Conservation (phyloP, 192 early-diverging fungal genomes). For the Coemansia sp. region DNA sequence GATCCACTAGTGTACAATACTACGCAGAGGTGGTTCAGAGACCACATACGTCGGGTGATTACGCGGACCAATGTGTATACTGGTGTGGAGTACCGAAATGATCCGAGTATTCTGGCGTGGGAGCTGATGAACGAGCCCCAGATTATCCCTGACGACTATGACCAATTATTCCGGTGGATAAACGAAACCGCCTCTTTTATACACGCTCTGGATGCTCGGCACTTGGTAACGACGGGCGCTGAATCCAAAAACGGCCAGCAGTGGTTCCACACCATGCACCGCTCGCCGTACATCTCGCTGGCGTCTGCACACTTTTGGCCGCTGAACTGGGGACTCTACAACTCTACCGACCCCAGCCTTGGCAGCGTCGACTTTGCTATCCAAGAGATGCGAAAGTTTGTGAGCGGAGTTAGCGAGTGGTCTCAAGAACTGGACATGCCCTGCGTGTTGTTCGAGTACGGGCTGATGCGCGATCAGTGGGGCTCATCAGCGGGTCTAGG, state of each 20-base stretch:
- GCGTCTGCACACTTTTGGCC: slow-evolving; percentile 61
- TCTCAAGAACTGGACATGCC: slow-evolving; percentile 58
- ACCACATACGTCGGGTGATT: slow-evolving; percentile 57
- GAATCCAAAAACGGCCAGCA: slow-evolving; percentile 64
- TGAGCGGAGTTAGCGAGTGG: slow-evolving; percentile 58
- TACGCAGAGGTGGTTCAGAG: slow-evolving; percentile 51
- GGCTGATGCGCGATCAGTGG: slow-evolving; percentile 59
- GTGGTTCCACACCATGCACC: slow-evolving; percentile 62
- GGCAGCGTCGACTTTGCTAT: slow-evolving; percentile 47
- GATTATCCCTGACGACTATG: slow-evolving; percentile 19
- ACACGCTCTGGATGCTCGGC: slow-evolving; percentile 56
- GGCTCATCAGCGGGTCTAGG: slow-evolving; percentile 21
- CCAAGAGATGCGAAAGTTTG: slow-evolving; percentile 44
- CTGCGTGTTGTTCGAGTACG: slow-evolving; percentile 63
- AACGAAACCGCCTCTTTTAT: slow-evolving; percentile 57
- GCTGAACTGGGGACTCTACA: slow-evolving; percentile 65
- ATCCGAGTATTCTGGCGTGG: slow-evolving; percentile 70
- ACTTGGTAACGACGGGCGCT: slow-evolving; percentile 66
- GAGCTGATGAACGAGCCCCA: slow-evolving; percentile 77
- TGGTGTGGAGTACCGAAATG: slow-evolving; percentile 57
- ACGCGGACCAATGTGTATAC: slow-evolving; percentile 58
- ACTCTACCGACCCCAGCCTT: slow-evolving; percentile 50
- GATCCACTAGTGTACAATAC: slow-evolving; percentile 28
- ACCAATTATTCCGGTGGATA: slow-evolving; percentile 57
- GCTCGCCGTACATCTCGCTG: slow-evolving; percentile 53